Base-by-base conservation (phyloP, 1,139 yeast species). In the Kodamaea alishanica region DNA sequence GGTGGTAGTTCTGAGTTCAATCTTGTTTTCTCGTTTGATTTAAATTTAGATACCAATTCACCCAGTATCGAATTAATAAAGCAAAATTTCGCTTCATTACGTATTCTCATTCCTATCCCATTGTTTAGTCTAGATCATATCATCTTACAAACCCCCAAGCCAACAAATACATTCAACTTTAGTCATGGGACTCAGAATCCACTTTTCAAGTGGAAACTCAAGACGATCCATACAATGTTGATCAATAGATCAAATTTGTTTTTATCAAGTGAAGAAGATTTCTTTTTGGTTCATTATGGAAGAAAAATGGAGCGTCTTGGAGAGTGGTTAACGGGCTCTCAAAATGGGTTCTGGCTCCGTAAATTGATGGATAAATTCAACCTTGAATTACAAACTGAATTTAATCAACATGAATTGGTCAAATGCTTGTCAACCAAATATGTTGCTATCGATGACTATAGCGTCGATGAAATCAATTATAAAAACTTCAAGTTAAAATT, bases 1-100 rank as follows among this genome's bases (percentile, higher is more conserved):
- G 47, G 46, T 22, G 49, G 49, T 8, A 46, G 46, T 45, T 55
- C 51, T 23, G 61, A 51, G 40, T 68, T 73, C 45, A 68, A 75
- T 42, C 45, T 76, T 39, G 72, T 82, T 12, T 62, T 82, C 28
- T 75, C 86, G n/a, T 75, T 83, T 50, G 89, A 82, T 55, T 63
- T 73, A 1, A 54, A 65, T 24, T 46, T 82, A 30, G 77, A 77
- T 45, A 67, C 67, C 15, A 49, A 61, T 12, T 60, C 67, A 37
- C 72, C 75, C 6, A 65, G 70, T 36, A 51, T 70, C 8, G 72
- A 68, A 33, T 51, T 70, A 35, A 53, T 70, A 12, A 48, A 70
- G 32, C 33, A 35, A 33, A 35, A 35, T 24, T 37, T 39, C 11
- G 35, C 32, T 8, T 52, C 58, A 24, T 56, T 63, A 6, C 75